phyloP scores from a whole-genome alignment of 768 basidiomycete species.

The Boletus insuetus region DNA sequence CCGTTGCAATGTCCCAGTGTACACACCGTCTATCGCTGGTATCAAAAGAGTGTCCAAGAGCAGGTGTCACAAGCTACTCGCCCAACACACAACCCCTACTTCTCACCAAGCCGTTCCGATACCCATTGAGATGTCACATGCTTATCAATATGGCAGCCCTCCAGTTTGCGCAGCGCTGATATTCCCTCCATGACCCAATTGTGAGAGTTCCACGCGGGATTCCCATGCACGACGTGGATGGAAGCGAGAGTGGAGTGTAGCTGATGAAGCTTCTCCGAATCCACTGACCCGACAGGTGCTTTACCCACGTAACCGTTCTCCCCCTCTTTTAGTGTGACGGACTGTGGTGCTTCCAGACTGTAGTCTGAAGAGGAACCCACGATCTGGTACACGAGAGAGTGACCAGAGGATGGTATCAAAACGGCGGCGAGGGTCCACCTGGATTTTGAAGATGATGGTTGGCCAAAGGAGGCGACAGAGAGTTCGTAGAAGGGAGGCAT shows the following conservation, averaged over 20 bases:
- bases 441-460: conserved; percentile 18
- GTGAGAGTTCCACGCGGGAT: conserved; percentile 28
- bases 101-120: conserved; percentile 25
- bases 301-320: conserved; percentile 28
- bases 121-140: conserved; percentile 30
- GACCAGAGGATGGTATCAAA: conserved; percentile 26
- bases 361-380: conserved; percentile 27
- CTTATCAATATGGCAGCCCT: conserved; percentile 31
- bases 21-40: conserved; percentile 20
- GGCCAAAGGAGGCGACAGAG: conserved; percentile 27
- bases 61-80: conserved; percentile 5
- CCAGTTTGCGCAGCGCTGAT: conserved; percentile 24
- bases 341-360: conserved; percentile 31
- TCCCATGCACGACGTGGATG: conserved; percentile 25
- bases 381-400: conserved; percentile 33
- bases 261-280: conserved; percentile 28
- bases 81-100: conserved; percentile 15
- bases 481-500: conserved; percentile 36
- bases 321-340: conserved; percentile 31
- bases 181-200: conserved; percentile 34
- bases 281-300: conserved; percentile 23
- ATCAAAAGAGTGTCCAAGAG: conserved; percentile 18
- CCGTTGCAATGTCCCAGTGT: conserved; percentile 20
- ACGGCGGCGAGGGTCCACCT: conserved; percentile 29
- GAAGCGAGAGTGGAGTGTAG: conserved; percentile 28